Base-by-base conservation (phyloP, 306 rosid genomes). In the Astragalus membranaceus region DNA sequence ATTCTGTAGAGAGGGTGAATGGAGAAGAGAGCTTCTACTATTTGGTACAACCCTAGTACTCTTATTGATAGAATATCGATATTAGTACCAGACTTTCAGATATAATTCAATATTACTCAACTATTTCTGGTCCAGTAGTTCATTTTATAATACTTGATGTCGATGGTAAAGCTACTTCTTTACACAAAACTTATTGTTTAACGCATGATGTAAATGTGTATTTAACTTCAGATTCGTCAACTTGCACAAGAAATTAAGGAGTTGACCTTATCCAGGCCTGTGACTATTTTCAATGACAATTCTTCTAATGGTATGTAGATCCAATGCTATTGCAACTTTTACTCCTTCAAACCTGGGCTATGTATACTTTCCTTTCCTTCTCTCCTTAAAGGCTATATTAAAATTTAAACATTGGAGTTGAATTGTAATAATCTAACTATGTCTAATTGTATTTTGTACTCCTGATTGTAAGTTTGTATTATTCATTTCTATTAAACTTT, bases 181-280 rank as follows among this genome's bases (percentile, higher is more conserved):
- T 51, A 10, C 42, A 42, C 48, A 13, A 41, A 78, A 32, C 44
- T 41, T 17, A 30, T 58, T 32, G 13, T 54, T 43, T 46, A 30
- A 52, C 39, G 36, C 16, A 13, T 47, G 50, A 29, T 43, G 50
- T n/a, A 5, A 44, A 44, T 55, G 14, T 7, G 5, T 72, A 42
- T 36, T 32, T 71, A 71, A 15, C 43, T 66, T 82, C 87, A 91
- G 96, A 81, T 91, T 73, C 93, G 86, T 44, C 87, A 91, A 57
- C 77, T 87, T 73, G 83, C 97, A 16, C 86, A 79, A 81, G 93
- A 87, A 86, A 91, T 88, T 74, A 84, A 83, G 76, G 96, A 88
- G 84, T 56, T 91, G 79, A 58, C 89, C 13, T 63, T 79, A 43
- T 76, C 96, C 23, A 86, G 79, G 48, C 91, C 93, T 70, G 86